Evolutionary conservation across 352 stramenopile species (phyloP), one percentile per base, ranked within the genome.

Genomic region (Pythium apleroticum): DNA sequence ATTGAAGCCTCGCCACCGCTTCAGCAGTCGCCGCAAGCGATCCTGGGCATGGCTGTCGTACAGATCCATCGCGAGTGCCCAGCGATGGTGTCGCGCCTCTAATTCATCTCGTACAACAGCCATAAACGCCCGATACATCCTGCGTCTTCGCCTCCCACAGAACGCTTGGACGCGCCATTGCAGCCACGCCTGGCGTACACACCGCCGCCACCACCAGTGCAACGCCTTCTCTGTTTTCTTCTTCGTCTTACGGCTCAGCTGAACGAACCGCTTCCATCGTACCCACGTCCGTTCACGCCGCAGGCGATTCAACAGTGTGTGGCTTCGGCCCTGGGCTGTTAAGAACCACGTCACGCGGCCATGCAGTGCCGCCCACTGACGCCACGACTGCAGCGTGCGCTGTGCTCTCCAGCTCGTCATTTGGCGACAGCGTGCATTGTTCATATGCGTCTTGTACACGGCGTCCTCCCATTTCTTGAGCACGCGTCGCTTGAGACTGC

Each of bases 261-360:
- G 8, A n/a, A 65, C 46, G 45, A 68, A 72, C 27, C 6, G 3
- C 24, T 19, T 20, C 66, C 66, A 72, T 27, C 66, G 43, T 20
- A 19, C 0, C 35, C 58, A 68, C 15, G 28, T 45, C 10, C 59
- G 28, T 24, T 52, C 24, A 15, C 46, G 35, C 27, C 66, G 54
- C 20, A 61, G 28, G 6, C 60, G 66, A 57, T 63, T 62, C 25
- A 65, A 12, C 37, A 72, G 31, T 39, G 66, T 30, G 24, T 55
- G n/a, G 5, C 35, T 20, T 41, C 55, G 25, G 14, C 39, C 60
- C 15, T 58, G n/a, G 0, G 59, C 10, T 1, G 59, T 58, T 15
- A 72, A 49, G 28, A 68, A 60, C 37, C 27, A 64, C 25, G 52
- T 60, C 6, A 67, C 39, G 7, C 65, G 65, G 19, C 53, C 45